Evolutionary conservation across 2,329 filamentous ascomycete genomes (phyloP).

Genomic region (Penicillium sp.): DNA sequence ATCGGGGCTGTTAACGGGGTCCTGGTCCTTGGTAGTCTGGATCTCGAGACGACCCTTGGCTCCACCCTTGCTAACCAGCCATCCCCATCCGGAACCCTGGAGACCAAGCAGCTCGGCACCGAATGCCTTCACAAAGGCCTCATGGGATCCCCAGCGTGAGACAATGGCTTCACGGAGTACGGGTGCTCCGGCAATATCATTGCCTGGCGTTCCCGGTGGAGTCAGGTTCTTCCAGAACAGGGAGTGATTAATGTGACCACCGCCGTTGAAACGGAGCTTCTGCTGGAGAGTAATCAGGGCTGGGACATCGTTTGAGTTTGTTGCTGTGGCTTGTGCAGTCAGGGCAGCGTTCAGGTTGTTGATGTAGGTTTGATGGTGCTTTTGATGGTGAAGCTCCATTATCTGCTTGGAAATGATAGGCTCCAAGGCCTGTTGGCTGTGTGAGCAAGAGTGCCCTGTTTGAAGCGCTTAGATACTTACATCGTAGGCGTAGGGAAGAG

Average conservation of each 20-base stretch:
- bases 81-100: slow-evolving; percentile 86
- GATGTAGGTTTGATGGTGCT: slow-evolving; percentile 92
- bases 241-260: slow-evolving; percentile 90
- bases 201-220: slow-evolving; percentile 60
- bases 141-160: slow-evolving; percentile 68
- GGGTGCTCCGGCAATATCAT: slow-evolving; percentile 57
- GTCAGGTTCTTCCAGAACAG: slow-evolving; percentile 88
- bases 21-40: slow-evolving; percentile 83
- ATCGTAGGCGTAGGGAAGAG: slow-evolving; percentile 70
- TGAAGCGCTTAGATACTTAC: slow-evolving; percentile 47
- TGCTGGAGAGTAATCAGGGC: slow-evolving; percentile 68
- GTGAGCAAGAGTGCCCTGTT: slow-evolving; percentile 48
- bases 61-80: slow-evolving; percentile 70
- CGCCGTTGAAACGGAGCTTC: slow-evolving; percentile 83
- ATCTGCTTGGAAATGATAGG: slow-evolving; percentile 77
- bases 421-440: slow-evolving; percentile 74
- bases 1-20: slow-evolving; percentile 74
- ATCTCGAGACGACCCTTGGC: slow-evolving; percentile 65
- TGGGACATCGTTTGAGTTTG: slow-evolving; percentile 60
- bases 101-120: slow-evolving; percentile 66
- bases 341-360: slow-evolving; percentile 80
- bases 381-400: slow-evolving; percentile 92
- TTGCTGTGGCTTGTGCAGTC: slow-evolving; percentile 63
- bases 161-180: slow-evolving; percentile 63
- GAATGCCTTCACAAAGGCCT: slow-evolving; percentile 68